These are phyloP conservation scores for Ulota crispa DNA, from an alignment of 225 moss, liverwort and hornwort species.

Conservation along the genomic window DNA sequence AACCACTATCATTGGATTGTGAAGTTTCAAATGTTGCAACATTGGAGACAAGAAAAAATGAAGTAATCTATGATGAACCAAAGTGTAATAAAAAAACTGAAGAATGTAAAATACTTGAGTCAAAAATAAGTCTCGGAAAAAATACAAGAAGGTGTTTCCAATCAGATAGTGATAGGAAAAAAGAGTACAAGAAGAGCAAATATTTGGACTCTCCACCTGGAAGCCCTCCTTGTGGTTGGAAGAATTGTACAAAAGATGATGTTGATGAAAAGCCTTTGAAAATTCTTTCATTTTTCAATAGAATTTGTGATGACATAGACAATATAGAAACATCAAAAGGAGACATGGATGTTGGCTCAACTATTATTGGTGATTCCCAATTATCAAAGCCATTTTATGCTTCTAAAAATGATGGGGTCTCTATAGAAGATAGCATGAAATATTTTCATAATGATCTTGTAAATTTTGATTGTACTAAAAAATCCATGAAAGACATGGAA, in stretches of 20 bases:
- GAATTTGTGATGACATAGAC: slow-evolving; percentile 34
- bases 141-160: slow-evolving; percentile 24
- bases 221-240: slow-evolving; percentile 95
- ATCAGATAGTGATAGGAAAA: slow-evolving; percentile 33
- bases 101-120: slow-evolving; percentile 10
- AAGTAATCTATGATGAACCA: slow-evolving; percentile 26
- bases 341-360: neutral
- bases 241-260: slow-evolving; percentile 34
- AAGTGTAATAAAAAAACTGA: slow-evolving; percentile 15
- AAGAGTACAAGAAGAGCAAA: slow-evolving; percentile 58
- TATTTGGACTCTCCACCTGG: slow-evolving; percentile 71
- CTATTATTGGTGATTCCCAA: neutral
- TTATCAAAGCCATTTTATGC: neutral
- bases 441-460: neutral
- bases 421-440: neutral
- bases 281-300: slow-evolving; percentile 56
- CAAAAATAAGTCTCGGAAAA: slow-evolving; percentile 32
- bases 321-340: slow-evolving; percentile 20
- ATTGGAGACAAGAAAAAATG: neutral
- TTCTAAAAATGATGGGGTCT: neutral
- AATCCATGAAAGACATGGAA: neutral
- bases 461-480: neutral
- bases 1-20: accelerated
- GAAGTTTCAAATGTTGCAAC: neutral
- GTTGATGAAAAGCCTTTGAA: slow-evolving; percentile 37